Evolutionary conservation across 1,284 basidiomycete genomes (phyloP).

Genomic region (Pseudozyma pruni): DNA sequence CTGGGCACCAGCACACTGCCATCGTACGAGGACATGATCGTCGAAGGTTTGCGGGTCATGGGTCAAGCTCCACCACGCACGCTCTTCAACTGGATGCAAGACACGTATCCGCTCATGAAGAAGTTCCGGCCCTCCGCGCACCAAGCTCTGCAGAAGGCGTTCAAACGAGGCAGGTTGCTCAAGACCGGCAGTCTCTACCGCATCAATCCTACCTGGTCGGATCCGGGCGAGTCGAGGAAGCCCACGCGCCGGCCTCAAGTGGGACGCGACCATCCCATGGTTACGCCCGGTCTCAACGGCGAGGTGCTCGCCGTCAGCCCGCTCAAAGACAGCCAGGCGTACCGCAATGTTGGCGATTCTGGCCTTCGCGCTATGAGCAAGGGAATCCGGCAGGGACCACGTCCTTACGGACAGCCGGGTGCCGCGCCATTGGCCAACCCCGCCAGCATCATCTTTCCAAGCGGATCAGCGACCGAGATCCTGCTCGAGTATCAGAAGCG

Average conservation of each 20-base stretch:
- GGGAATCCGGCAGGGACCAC: slow-evolving; percentile 43
- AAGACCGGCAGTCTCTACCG: slow-evolving; percentile 63
- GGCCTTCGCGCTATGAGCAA: slow-evolving; percentile 21
- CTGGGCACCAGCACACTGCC: slow-evolving; percentile 55
- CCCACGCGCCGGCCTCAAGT: slow-evolving; percentile 56
- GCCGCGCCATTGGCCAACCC: slow-evolving; percentile 58
- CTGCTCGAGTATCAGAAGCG: slow-evolving; percentile 59
- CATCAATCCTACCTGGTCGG: slow-evolving; percentile 61
- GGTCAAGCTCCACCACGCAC: slow-evolving; percentile 57
- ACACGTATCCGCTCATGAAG: slow-evolving; percentile 61
- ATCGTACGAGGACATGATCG: slow-evolving; percentile 64
- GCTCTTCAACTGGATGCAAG: slow-evolving; percentile 63
- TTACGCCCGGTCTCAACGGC: slow-evolving; percentile 57
- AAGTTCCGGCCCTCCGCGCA: slow-evolving; percentile 66
- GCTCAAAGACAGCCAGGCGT: slow-evolving; percentile 55
- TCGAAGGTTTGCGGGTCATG: slow-evolving; percentile 56
- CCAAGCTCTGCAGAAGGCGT: slow-evolving; percentile 65
- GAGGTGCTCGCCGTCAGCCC: slow-evolving; percentile 55
- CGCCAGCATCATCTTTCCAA: slow-evolving; percentile 62
- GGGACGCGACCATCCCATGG: slow-evolving; percentile 59
- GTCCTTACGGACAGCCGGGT: slow-evolving; percentile 59
- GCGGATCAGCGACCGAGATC: slow-evolving; percentile 53
- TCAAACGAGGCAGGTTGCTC: slow-evolving; percentile 62
- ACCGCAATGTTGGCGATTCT: slow-evolving; percentile 48
- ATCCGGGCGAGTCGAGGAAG: slow-evolving; percentile 52